Evolutionary conservation across 176 grass and related monocot species (phyloP), one percentile per base, ranked within the genome.

Genomic region (Stipa capillata): DNA sequence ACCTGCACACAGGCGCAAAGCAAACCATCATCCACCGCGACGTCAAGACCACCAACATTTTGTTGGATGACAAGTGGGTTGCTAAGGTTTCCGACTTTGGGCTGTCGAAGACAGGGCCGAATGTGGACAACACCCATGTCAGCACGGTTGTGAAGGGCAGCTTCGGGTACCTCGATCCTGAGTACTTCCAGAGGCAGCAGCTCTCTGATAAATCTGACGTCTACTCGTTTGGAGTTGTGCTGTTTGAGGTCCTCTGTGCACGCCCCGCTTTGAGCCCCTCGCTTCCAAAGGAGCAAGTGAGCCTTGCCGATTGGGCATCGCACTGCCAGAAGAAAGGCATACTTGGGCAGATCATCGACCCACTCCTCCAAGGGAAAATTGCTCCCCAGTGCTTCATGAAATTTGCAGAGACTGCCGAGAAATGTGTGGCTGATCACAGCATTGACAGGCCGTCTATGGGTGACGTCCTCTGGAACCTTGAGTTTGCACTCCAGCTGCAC

Each of bases 181-280:
- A 93, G 44, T 93, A 93, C 77, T 93, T 82, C 48, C 74, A 77
- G n/a, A 49, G 72, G 21, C 81, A 87, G 31, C 84, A 83, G 63
- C 81, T 93, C n/a, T 90, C 91, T 0, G 77, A 90, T 32, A 93
- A 93, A 66, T 93, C 87, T 8, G 91, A 93, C 29, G 91, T 93
- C 0, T 93, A 90, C 81, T 93, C 91, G 2, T 93, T 93, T 4
- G 91, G 91, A 0, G 91, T 93, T 6, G 87, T 93, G 47, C 55
- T 93, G 58, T 90, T 90, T 18, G 91, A 90, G 43, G 81, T 89
- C 14, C 74, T 93, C 14, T 93, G 80, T 10, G 84, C 91, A 2
- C 81, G 91, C 27, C 82, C 77, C 3, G 84, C 69, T 4, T 50
- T 89, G 17, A 86, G 18, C 25, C 24, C 32, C 2, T 58, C 35